phyloP scores from a whole-genome alignment of 108 stramenopile species.

The Mediolabrus comicus region DNA sequence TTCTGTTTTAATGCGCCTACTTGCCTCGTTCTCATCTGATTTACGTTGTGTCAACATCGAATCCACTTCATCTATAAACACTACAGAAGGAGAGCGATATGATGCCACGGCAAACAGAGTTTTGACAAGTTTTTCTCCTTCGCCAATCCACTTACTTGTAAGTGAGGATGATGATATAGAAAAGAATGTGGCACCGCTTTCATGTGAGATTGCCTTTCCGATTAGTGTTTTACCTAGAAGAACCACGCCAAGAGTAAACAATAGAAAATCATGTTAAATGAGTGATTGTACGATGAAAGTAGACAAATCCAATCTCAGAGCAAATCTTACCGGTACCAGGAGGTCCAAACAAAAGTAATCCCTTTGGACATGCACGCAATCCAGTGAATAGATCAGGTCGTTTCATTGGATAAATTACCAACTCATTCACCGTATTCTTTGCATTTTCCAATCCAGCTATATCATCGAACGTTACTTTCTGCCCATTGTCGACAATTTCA shows the following conservation, averaged over 20 bases:
- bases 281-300: not conserved
- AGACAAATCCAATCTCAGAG: not conserved
- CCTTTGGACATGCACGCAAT: slow-evolving; percentile 83
- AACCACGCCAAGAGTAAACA: not conserved
- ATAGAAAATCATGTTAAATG: not conserved
- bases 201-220: slow-evolving; percentile 98
- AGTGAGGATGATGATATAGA: slow-evolving; percentile 96
- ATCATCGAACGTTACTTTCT: slow-evolving; percentile 84
- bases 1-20: slow-evolving; percentile 92
- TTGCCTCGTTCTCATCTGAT: slow-evolving; percentile 93
- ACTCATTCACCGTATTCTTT: slow-evolving; percentile 84
- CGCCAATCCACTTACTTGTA: slow-evolving; percentile 99
- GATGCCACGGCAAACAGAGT: slow-evolving; percentile 97
- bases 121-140: slow-evolving; percentile 97
- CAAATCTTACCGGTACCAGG: slow-evolving; percentile 49
- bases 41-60: slow-evolving; percentile 90
- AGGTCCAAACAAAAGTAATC: slow-evolving; percentile 66
- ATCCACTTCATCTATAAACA: slow-evolving; percentile 97
- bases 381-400: slow-evolving; percentile 94
- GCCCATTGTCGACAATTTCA: slow-evolving; percentile 81
- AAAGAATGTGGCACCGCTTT: slow-evolving; percentile 97
- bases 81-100: slow-evolving; percentile 87
- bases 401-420: slow-evolving; percentile 92
- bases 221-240: slow-evolving; percentile 95
- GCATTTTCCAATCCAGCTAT: slow-evolving; percentile 88